Evolutionary conservation across 2,329 filamentous ascomycete species (phyloP).

Genomic region (Aureobasidium pullulans): DNA sequence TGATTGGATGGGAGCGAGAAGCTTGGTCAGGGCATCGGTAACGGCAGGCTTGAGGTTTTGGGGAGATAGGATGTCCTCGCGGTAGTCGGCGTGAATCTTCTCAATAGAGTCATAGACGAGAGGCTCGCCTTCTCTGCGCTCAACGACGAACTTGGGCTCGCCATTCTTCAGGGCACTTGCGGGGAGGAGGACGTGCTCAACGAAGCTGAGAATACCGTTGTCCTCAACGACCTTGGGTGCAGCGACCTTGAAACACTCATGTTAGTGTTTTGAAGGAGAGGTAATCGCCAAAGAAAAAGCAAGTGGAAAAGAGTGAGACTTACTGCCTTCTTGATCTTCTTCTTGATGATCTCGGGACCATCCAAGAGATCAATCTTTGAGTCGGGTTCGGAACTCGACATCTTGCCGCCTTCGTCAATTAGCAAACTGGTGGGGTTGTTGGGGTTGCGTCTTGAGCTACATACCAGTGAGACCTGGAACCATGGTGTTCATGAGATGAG

Average conservation of each 20-base stretch:
- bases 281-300: not conserved
- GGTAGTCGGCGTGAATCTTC: slow-evolving; percentile 43
- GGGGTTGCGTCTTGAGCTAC: not conserved
- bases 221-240: slow-evolving; percentile 69
- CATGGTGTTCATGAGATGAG: slow-evolving; percentile 79
- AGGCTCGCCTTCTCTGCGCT: slow-evolving; percentile 59
- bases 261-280: not conserved
- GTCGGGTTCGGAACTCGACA: slow-evolving; percentile 62
- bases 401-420: slow-evolving; percentile 62
- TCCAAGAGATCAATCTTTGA: slow-evolving; percentile 85
- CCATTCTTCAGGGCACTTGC: slow-evolving; percentile 54
- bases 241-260: slow-evolving; percentile 63
- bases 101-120: slow-evolving; percentile 72
- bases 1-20: slow-evolving; percentile 70
- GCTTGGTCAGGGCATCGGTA: slow-evolving; percentile 60
- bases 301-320: not conserved
- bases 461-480: slow-evolving; percentile 55
- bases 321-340: slow-evolving; percentile 74
- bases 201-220: slow-evolving; percentile 80
- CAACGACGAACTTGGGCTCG: slow-evolving; percentile 57
- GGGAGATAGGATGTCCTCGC: slow-evolving; percentile 71
- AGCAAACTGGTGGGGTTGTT: slow-evolving; percentile 32
- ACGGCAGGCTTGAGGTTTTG: slow-evolving; percentile 84
- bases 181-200: slow-evolving; percentile 80
- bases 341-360: slow-evolving; percentile 61